phyloP scores from a whole-genome alignment of 78 protist genomes.

The Andalucia godoyi region DNA sequence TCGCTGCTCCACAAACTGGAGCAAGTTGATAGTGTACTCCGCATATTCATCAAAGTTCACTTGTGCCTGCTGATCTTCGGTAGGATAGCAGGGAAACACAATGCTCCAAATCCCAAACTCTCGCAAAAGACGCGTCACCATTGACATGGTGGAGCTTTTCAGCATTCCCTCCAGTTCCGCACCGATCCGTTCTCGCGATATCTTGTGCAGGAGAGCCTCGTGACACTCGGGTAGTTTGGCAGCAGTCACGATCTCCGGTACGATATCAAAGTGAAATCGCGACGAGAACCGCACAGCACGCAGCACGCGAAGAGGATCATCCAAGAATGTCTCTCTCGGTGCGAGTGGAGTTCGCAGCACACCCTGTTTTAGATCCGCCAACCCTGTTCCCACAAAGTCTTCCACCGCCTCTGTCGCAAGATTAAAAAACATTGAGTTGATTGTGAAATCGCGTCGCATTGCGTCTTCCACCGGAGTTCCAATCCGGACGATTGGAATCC shows the following conservation, averaged over 20 bases:
- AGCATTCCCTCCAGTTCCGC: slow-evolving; percentile 52
- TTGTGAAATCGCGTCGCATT: slow-evolving; percentile 84
- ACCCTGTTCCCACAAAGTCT: slow-evolving; percentile 60
- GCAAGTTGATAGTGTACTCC: too few species aligned
- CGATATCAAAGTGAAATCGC: slow-evolving; percentile 45
- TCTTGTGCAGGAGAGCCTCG: slow-evolving; percentile 37
- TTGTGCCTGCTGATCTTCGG: too few species aligned
- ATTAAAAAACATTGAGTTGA: slow-evolving; percentile 88
- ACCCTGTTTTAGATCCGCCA: slow-evolving; percentile 46
- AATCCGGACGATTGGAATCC: neutral
- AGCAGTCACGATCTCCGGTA: slow-evolving; percentile 20
- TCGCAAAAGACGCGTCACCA: too few species aligned
- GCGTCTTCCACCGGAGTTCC: slow-evolving; percentile 90
- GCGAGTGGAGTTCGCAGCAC: slow-evolving; percentile 75
- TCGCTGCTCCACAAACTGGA: too few species aligned
- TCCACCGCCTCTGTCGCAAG: slow-evolving; percentile 48
- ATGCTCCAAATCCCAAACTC: too few species aligned
- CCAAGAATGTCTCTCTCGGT: slow-evolving; percentile 72
- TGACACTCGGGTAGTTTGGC: neutral
- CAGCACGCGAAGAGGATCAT: slow-evolving; percentile 90
- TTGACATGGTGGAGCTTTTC: too few species aligned
- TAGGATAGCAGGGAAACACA: too few species aligned
- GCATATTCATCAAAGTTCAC: too few species aligned
- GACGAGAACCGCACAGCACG: slow-evolving; percentile 78
- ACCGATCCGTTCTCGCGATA: slow-evolving; percentile 58